Evolutionary conservation across 768 basidiomycete genomes (phyloP).

Genomic region (Suillus ampliporus): DNA sequence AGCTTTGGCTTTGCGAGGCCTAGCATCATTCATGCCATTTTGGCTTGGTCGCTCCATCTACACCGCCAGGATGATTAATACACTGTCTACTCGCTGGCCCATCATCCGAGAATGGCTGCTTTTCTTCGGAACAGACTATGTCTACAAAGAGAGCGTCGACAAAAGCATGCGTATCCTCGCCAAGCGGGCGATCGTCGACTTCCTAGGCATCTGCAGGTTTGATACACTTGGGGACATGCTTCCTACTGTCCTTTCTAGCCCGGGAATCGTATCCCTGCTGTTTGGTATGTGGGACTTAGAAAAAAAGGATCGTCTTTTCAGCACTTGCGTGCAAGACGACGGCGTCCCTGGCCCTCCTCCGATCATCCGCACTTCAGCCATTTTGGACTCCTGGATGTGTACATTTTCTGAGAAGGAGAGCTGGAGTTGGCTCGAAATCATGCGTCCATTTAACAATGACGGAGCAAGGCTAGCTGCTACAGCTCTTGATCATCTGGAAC

Average conservation of each 20-base stretch:
- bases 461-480: conserved; percentile 24
- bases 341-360: conserved; percentile 7
- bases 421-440: conserved; percentile 35
- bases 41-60: conserved; percentile 11
- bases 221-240: conserved; percentile 23
- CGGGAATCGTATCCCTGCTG: conserved; percentile 24
- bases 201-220: conserved; percentile 26
- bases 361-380: conserved; percentile 17
- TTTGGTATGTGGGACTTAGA: conserved; percentile 37
- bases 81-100: conserved; percentile 24
- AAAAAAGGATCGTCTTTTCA: conserved; percentile 25
- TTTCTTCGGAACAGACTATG: conserved; percentile 27
- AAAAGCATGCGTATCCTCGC: conserved; percentile 26
- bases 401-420: conserved; percentile 26
- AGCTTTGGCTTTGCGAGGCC: conserved; percentile 21
- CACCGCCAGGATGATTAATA: conserved; percentile 6
- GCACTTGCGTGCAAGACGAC: conserved; percentile 12
- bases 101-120: conserved; percentile 30
- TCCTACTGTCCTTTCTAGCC: conserved; percentile 21
- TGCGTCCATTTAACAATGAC: conserved; percentile 28
- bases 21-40: conserved; percentile 21
- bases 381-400: conserved; percentile 35
- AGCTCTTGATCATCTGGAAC: conserved; percentile 31
- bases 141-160: conserved; percentile 26
- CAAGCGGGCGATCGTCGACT: conserved; percentile 25